Conservation (phyloP, 1,139 yeast species). For the Geotrichum histeridarum region DNA sequence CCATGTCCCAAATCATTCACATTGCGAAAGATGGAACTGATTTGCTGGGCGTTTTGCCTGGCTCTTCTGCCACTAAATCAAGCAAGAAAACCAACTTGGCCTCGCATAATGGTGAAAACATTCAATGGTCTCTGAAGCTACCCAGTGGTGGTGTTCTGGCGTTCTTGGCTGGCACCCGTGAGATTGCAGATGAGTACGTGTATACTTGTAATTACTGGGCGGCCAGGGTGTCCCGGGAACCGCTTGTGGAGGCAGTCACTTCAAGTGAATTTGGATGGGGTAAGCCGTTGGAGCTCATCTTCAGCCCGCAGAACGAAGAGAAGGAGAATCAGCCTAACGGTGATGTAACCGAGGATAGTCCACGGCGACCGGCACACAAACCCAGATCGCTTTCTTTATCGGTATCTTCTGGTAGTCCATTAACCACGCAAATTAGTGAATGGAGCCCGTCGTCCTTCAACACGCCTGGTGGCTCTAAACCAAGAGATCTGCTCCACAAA, state of each 20-base stretch:
- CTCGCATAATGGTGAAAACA: conserved; percentile 20
- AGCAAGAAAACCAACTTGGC: conserved; percentile 7
- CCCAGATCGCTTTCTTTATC: too few relatives aligned
- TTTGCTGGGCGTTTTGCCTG: conserved; percentile 17
- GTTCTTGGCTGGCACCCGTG: conserved; percentile 54
- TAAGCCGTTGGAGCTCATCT: conserved; percentile 27
- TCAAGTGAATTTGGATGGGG: conserved; percentile 84
- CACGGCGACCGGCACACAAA: too few relatives aligned
- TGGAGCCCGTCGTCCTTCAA: too few relatives aligned
- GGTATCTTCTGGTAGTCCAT: too few relatives aligned
- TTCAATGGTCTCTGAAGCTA: conserved; percentile 37
- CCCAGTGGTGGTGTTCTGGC: conserved; percentile 36
- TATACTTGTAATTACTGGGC: conserved; percentile 89
- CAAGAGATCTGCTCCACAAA: not conserved
- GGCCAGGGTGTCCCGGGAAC: conserved; percentile 74
- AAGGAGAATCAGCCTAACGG: not conserved
- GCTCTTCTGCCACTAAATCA: not conserved
- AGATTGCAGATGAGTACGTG: conserved; percentile 66
- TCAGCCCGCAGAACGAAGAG: not conserved
- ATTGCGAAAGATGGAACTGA: conserved; percentile 18
- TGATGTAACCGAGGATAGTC: too few relatives aligned
- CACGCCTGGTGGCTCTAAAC: not conserved
- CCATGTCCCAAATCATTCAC: conserved; percentile 32
- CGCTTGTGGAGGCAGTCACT: conserved; percentile 56
- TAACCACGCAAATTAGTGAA: too few relatives aligned